These are phyloP conservation scores for Boletus subcaerulescens DNA, from an alignment of 768 basidiomycete species.

Conservation along the genomic window DNA sequence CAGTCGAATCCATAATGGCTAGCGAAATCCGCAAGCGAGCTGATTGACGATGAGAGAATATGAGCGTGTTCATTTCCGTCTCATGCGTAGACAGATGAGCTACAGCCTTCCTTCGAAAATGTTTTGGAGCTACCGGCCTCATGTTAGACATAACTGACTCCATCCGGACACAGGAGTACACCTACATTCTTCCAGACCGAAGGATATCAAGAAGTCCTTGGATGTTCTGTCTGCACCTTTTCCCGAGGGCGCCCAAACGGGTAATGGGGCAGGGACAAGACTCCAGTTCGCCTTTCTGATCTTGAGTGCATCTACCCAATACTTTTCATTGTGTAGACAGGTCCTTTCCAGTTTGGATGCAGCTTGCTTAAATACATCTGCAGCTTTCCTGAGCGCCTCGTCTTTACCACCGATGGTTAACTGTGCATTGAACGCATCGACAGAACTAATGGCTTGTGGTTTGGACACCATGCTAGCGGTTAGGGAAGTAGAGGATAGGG, in stretches of 20 bases:
- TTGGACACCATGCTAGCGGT: constrained; percentile 66
- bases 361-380: constrained; percentile 65
- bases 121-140: constrained; percentile 50
- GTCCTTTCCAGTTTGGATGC: constrained; percentile 67
- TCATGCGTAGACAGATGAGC: constrained; percentile 59
- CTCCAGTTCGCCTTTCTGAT: constrained; percentile 79
- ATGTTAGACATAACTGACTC: neutral
- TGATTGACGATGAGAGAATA: constrained; percentile 63
- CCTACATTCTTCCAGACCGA: constrained; percentile 80
- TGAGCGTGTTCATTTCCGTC: constrained; percentile 40
- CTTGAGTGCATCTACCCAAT: constrained; percentile 81
- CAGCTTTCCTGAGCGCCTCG: constrained; percentile 71
- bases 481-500: constrained; percentile 38
- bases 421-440: constrained; percentile 71
- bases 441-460: constrained; percentile 59
- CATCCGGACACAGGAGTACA: constrained; percentile 7
- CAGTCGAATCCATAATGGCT: constrained; percentile 32
- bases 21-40: constrained; percentile 64
- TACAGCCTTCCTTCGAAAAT: constrained; percentile 67
- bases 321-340: constrained; percentile 60
- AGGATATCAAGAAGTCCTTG: constrained; percentile 78
- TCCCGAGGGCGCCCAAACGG: constrained; percentile 62
- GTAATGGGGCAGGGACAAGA: constrained; percentile 74
- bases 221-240: constrained; percentile 79
- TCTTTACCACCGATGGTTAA: constrained; percentile 78